Evolutionary conservation across 371 early-diverging fungal species (phyloP).

Genomic region (Circinella minor): DNA sequence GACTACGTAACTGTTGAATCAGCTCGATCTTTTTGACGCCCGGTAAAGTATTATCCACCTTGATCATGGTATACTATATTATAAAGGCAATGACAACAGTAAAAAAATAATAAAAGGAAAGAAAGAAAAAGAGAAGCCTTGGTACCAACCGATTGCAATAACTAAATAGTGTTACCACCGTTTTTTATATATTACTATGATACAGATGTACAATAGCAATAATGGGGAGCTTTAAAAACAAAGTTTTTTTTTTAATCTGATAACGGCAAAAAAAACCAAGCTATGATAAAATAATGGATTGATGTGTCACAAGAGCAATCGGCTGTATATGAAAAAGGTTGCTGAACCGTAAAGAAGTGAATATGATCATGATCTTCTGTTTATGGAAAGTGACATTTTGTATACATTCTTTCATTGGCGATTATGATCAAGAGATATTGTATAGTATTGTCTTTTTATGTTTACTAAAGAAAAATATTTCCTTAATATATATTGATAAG

Average conservation of each 20-base stretch:
- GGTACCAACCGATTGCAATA: not conserved
- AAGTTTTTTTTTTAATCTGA: not conserved
- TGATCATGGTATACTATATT: not conserved
- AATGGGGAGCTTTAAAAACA: not conserved
- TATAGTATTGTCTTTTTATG: no score
- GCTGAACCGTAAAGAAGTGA: no score
- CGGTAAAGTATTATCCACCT: not conserved
- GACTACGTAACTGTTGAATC: not conserved
- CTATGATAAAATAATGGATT: not conserved
- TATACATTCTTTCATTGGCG: no score
- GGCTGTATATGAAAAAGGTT: not conserved
- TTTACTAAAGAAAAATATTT: no score
- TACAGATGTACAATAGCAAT: not conserved
- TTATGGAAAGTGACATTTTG: no score
- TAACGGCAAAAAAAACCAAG: not conserved
- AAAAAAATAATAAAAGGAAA: not conserved
- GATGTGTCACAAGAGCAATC: not conserved
- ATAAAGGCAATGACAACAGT: not conserved
- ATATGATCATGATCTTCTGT: no score
- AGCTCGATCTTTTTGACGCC: slow-evolving; percentile 7
- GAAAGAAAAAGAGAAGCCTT: not conserved
- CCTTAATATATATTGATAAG: no score
- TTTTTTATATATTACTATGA: not conserved
- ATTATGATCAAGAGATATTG: no score
- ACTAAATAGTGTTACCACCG: not conserved